phyloP scores from a whole-genome alignment of 1,139 yeast species.

The Pichia sp. region DNA sequence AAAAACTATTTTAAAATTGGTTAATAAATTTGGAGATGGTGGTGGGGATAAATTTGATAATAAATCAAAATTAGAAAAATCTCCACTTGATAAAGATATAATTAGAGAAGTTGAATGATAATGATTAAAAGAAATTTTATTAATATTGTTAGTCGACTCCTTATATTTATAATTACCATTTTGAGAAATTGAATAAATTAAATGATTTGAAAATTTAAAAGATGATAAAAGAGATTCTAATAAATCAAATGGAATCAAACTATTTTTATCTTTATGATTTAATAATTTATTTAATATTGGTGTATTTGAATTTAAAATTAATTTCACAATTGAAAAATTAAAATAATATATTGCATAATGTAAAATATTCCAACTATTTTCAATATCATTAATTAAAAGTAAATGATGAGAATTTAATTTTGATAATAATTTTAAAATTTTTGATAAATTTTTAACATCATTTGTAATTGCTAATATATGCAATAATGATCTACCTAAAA shows the following conservation, averaged over 20 bases:
- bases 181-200: slow-evolving; percentile 3
- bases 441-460: slow-evolving; percentile 39
- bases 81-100: slow-evolving; percentile 8
- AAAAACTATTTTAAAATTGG: slow-evolving; percentile 3
- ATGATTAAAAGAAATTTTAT: too few relatives aligned
- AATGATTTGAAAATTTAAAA: not conserved
- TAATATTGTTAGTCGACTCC: not conserved
- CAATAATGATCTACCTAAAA: slow-evolving; percentile 65
- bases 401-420: slow-evolving; percentile 31
- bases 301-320: slow-evolving; percentile 32
- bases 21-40: slow-evolving; percentile 6
- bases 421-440: slow-evolving; percentile 41
- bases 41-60: slow-evolving; percentile 8
- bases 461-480: slow-evolving; percentile 55
- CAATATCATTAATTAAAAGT: slow-evolving; percentile 50
- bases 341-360: slow-evolving; percentile 64
- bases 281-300: slow-evolving; percentile 35
- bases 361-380: slow-evolving; percentile 78
- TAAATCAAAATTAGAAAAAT: slow-evolving; percentile 2
- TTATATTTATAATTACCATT: slow-evolving; percentile 9
- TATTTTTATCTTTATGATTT: slow-evolving; percentile 60
- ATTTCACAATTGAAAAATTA: slow-evolving; percentile 49
- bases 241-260: slow-evolving; percentile 58
- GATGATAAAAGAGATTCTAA: slow-evolving; percentile 25
- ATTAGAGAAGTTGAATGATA: slow-evolving; percentile 6